A percentile compares a stretch with the other conserved stretches of the same genome.
Conservation (phyloP, 2,329 filamentous ascomycete species). For the Xylariaceae sp. region DNA sequence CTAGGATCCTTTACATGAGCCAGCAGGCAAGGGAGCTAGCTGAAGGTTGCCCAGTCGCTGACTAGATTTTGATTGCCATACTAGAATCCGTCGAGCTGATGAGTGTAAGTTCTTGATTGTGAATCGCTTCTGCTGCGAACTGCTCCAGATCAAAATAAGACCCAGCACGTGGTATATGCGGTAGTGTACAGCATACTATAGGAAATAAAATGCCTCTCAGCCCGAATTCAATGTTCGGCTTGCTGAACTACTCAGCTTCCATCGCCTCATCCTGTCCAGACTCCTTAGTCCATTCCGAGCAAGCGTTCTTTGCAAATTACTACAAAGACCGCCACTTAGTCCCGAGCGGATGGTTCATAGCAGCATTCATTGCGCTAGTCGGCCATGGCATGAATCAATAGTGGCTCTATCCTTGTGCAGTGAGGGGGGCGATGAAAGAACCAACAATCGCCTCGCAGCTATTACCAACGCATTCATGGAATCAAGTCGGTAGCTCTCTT, state of each 20-base stretch:
- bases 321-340: no score
- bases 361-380: no score
- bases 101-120: neutral
- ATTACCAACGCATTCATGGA: no score
- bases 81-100: neutral
- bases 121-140: no score
- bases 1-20: constrained; percentile 1
- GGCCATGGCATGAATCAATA: no score
- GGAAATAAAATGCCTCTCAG: neutral
- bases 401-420: no score
- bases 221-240: constrained; percentile 3
- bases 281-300: constrained; percentile 2
- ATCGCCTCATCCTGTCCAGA: constrained; percentile 1
- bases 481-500: no score
- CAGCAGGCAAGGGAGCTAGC: constrained; percentile 14
- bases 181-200: neutral
- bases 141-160: no score
- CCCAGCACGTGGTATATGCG: no score
- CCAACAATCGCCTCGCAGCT: no score
- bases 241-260: neutral
- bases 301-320: neutral
- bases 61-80: neutral
- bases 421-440: no score
- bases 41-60: constrained; percentile 15
- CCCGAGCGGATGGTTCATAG: no score